Conservation (phyloP, 768 basidiomycete species). For the Strobilomyces confusus region DNA sequence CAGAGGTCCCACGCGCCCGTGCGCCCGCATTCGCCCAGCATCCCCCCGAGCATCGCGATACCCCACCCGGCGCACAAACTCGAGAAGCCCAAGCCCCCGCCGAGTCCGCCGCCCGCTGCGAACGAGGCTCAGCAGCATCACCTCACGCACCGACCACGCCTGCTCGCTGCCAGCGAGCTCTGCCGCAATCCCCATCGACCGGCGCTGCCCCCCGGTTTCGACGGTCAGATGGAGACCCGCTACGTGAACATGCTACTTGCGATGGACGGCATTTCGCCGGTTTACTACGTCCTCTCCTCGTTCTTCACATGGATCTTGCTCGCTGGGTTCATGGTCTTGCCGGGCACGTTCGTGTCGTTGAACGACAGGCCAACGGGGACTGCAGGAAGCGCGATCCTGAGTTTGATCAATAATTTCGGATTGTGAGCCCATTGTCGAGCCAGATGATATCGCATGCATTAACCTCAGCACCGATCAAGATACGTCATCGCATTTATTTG, state of each 20-base stretch:
- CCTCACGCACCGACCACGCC: conserved; percentile 5
- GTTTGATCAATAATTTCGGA: conserved; percentile 39
- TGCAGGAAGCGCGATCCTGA: conserved; percentile 32
- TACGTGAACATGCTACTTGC: conserved; percentile 64
- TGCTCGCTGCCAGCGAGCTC: conserved; percentile 15
- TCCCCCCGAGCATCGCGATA: neutral
- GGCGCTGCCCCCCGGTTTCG: conserved; percentile 19
- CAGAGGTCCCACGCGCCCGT: conserved; percentile 18
- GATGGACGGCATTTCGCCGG: conserved; percentile 48
- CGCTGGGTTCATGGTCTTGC: conserved; percentile 60
- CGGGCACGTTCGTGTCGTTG: conserved; percentile 56
- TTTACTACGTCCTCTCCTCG: conserved; percentile 47
- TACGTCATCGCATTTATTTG: conserved; percentile 53
- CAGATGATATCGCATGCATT: neutral
- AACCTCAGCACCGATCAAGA: conserved; percentile 26
- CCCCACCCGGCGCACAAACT: neutral
- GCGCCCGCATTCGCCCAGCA: conserved; percentile 2
- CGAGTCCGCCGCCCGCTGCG: conserved; percentile 5
- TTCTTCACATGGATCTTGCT: conserved; percentile 64
- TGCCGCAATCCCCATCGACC: conserved; percentile 19
- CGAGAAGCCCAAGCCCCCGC: conserved; percentile 2
- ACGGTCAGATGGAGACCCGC: conserved; percentile 35
- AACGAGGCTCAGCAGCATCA: conserved; percentile 6
- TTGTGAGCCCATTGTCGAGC: conserved; percentile 35
- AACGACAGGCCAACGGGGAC: conserved; percentile 21